Evolutionary conservation across 2,329 filamentous ascomycete genomes (phyloP), one percentile per base, ranked within the genome.

Genomic region (Fusarium sp.): DNA sequence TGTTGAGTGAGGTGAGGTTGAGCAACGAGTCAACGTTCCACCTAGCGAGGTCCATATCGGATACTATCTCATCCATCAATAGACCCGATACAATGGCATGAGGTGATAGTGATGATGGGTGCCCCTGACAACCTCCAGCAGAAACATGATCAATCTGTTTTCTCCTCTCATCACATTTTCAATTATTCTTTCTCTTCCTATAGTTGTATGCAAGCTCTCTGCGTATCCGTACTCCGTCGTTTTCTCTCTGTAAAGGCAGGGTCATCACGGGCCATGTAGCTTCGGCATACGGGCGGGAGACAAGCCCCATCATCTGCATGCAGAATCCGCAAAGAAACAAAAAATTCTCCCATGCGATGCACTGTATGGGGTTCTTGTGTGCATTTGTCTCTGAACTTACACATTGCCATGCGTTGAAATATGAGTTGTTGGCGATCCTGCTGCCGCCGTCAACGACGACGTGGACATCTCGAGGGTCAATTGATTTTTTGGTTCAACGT

Each of bases 261-360:
- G 64, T 71, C 26, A 39, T 51, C 68, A 71, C 68, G 50, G 68
- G 54, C 68, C 68, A 61, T 31, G 38, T 34, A 63, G 42, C 61
- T 71, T 71, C 63, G 59, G 59, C 55, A 71, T 39, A 50, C 33
- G 54, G 58, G 51, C 56, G 53, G 52, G 49, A 65, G 53, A 65
- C 48, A 58, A 54, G 56, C 48, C 52, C 61, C 62, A 67, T 69
- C 48, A 63, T 54, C 52, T 69, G 61, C 62, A 69, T 49, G 53
- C 57, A 38, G 60, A 66, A 63, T 46, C 58, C 55, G 61, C 38
- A 44, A 17, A 46, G 56, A 52, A 34, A 44, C 44, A 34, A 57
- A 17, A 22, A 58, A 45, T 43, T 45, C 42, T 54, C 38, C 48
- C 34, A 49, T 24, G 45, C 50, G 38, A 33, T 63, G 39, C 53